Base-by-base conservation (phyloP, 2,329 filamentous ascomycete genomes). In the Ophiobolus disseminans region DNA sequence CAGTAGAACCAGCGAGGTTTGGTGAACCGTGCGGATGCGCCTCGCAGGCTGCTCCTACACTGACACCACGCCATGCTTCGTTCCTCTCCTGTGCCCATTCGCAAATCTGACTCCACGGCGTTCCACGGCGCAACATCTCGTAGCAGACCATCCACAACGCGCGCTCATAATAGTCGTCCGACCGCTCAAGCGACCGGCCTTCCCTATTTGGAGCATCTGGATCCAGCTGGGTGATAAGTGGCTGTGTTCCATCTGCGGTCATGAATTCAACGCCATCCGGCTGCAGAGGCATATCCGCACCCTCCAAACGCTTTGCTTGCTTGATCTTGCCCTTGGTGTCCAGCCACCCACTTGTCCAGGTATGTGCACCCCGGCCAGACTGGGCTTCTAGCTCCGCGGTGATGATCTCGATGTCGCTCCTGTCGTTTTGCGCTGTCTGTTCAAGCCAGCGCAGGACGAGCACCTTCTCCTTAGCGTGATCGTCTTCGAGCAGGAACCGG, bases 131-230 rank as follows among this genome's bases (percentile, higher is more conserved):
- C 42, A 99, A 79, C 79, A 96, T 89, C 71, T 96, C 91, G 78
- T 91, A 97, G 74, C 90, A 94, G n/a, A 90, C 88, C 52, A 92
- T 82, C 92, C 94, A 97, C 37, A 96, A 89, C 2, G 91, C 89
- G 43, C 88, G 85, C 75, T 99, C 94, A 55, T 93, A 94, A 64
- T 87, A 92, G 57, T 91, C 86, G 67, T 99, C 94, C 62, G 92
- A 85, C 19, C 86, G 83, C 67, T 96, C 88, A 31, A 97, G 78
- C 40, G 82, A 85, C 44, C 89, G 84, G 39, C 81, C 82, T 72
- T 97, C 92, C 52, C 94, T 84, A 28, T 86, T 86, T n/a, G 86
- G 80, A 5, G 91, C 90, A 76, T 99, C 94, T 0, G 94, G 94
- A 64, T 99, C 94, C 25, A 99, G 80, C 62, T 96, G 90, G 1